Evolutionary conservation across 441 rosid genomes (phyloP).

Genomic region (Pelargonium australe): DNA sequence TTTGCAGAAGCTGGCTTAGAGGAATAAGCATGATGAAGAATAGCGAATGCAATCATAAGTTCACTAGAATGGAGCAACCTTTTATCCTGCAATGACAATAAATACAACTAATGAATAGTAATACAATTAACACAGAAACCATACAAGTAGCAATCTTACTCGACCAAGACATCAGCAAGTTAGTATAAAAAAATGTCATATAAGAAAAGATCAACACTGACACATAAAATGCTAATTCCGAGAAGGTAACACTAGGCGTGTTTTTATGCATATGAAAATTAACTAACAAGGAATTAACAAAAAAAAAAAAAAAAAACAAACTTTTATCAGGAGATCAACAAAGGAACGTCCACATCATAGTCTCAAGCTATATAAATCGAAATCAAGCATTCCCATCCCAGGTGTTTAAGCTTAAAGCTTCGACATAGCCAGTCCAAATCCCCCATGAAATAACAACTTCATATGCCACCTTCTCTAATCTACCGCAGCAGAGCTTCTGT

Average conservation of each 20-base stretch:
- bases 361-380: neutral
- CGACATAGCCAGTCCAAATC: neutral
- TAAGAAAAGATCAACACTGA: neutral
- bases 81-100: constrained; percentile 46
- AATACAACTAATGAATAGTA: constrained; percentile 19
- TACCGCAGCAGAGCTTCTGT: neutral
- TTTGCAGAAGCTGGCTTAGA: constrained; percentile 46
- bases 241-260: no score
- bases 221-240: neutral
- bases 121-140: constrained; percentile 7
- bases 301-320: no score
- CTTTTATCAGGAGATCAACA: neutral
- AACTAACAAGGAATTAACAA: neutral
- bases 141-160: neutral
- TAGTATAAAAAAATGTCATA: neutral
- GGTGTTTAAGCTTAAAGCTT: neutral
- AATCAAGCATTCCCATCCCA: constrained; percentile 3
- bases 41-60: constrained; percentile 62
- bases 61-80: constrained; percentile 43
- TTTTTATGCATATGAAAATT: neutral
- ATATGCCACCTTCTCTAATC: neutral
- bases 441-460: neutral
- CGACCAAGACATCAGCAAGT: neutral
- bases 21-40: constrained; percentile 56
- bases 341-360: neutral